A percentile compares a stretch with the other conserved stretches of the same genome.
Evolutionary conservation across 2,329 filamentous ascomycete genomes (phyloP).

Genomic region (Fusarium sp.): DNA sequence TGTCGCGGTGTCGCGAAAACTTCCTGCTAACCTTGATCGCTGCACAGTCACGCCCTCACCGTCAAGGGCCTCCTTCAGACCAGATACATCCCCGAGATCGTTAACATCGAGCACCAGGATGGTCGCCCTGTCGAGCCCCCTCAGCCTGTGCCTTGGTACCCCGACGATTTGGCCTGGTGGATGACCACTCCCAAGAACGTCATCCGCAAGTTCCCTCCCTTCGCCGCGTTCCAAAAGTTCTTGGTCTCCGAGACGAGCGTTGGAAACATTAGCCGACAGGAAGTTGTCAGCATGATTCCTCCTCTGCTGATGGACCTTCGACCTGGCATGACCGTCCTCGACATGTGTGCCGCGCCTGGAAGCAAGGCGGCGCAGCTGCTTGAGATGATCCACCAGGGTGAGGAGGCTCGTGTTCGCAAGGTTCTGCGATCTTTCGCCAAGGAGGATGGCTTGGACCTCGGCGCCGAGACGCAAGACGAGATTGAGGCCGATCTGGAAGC

Average conservation of each 20-base stretch:
- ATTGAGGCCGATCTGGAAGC: conserved; percentile 61
- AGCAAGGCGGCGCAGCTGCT: conserved; percentile 96
- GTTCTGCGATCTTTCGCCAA: conserved; percentile 70
- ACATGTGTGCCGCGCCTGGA: conserved; percentile 95
- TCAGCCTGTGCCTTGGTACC: conserved; percentile 86
- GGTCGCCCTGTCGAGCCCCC: conserved; percentile 83
- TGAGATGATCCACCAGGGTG: conserved; percentile 91
- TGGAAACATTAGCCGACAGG: conserved; percentile 96
- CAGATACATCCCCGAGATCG: conserved; percentile 89
- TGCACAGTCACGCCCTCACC: conserved; percentile 79
- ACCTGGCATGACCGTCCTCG: conserved; percentile 90
- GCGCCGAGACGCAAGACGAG: conserved; percentile 57
- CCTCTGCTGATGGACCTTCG: conserved; percentile 90
- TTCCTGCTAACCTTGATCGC: conserved; percentile 29
- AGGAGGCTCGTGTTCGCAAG: conserved; percentile 83
- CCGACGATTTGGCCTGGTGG: conserved; percentile 92
- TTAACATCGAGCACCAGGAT: conserved; percentile 81
- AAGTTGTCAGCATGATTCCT: conserved; percentile 99
- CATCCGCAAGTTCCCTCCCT: conserved; percentile 90
- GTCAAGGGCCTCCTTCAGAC: conserved; percentile 89
- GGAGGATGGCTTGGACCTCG: conserved; percentile 64
- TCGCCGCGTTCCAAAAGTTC: conserved; percentile 96
- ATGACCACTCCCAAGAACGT: conserved; percentile 99
- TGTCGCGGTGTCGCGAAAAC: conserved; percentile 2
- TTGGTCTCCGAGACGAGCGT: conserved; percentile 96